Base-by-base conservation (phyloP, 202 grass and related monocot species). In the Eragrostis tef region DNA sequence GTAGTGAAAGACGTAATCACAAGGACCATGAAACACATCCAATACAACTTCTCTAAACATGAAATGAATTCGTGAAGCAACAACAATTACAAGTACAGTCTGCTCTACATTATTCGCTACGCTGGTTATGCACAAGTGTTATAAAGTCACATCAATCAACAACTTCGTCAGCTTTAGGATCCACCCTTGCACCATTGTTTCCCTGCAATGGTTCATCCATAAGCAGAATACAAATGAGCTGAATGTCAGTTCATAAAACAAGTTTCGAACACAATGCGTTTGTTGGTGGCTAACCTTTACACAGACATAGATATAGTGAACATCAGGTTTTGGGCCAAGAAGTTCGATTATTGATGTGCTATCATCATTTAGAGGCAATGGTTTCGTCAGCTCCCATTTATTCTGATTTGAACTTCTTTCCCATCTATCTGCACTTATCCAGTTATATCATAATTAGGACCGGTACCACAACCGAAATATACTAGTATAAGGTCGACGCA, bases 281-380 rank as follows among this genome's bases (percentile, higher is more conserved):
- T 77, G 46, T 14, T 72, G 15, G 29, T 3, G 26, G n/a, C 63
- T 64, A 47, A 94, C 95, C 95, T 98, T 98, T 76, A 84, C 88
- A 84, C 92, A 94, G 67, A 93, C 88, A 74, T 98, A 98, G 59
- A 98, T 94, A 69, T 94, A 98, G 81, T 94, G 92, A 62, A 98
- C 88, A 49, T 98, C 95, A 47, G 92, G 92, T 90, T 98, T 91
- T 1, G 84, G 70, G 51, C 95, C 90, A n/a, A 98, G 90, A 79
- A 88, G 19, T 74, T 63, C 65, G 45, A 84, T 50, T 44, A 90
- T 5, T 11, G 90, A 93, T 58, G 71, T 70, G 64, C 64, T 76
- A 44, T 85, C 85, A 19, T 89, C 92, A 17, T 93, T 86, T 80
- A 98, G 69, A 77, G 90, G 92, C 79, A 98, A 79, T 63, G 95